Evolutionary conservation across 306 rosid species (phyloP).

Genomic region (Geum urbanum): DNA sequence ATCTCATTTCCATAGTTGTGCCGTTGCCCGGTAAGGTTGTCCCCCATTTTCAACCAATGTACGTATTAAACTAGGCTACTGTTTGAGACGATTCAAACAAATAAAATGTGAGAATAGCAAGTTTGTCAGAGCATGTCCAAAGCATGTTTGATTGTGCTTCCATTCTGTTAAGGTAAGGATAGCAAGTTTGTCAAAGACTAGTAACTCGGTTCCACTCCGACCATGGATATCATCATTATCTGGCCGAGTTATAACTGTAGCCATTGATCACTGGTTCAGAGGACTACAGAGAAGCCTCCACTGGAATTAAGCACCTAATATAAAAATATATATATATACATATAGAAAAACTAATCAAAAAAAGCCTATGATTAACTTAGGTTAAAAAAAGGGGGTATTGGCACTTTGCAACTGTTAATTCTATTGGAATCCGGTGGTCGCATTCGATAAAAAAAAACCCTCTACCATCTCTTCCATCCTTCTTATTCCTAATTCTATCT

Average conservation of each 20-base stretch:
- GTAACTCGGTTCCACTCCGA: not conserved
- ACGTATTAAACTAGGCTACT: not conserved
- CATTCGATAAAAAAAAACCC: conserved; percentile 16
- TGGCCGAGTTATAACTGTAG: conserved; percentile 8
- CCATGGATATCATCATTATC: conserved; percentile 19
- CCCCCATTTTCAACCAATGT: not conserved
- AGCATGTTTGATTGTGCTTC: not conserved
- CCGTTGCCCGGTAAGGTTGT: not conserved
- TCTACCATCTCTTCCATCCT: conserved; percentile 24
- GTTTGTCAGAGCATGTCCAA: not conserved
- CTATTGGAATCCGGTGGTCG: conserved; percentile 44
- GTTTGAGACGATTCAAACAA: not conserved
- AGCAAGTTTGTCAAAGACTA: conserved; percentile 8
- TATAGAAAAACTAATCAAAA: conserved; percentile 34
- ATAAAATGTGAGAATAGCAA: too few relatives aligned
- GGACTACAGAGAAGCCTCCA: not conserved
- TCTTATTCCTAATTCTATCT: conserved; percentile 22
- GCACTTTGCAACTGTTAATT: conserved; percentile 64
- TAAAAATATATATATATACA: too few relatives aligned
- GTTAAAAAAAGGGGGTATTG: conserved; percentile 35
- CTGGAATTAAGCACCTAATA: not conserved
- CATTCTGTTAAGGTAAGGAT: conserved; percentile 5
- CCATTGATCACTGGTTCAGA: not conserved
- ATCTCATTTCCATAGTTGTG: not conserved
- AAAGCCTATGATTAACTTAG: conserved; percentile 42